Evolutionary conservation across 2,329 filamentous ascomycete genomes (phyloP), one percentile per base, ranked within the genome.

Genomic region (Ophioceras dolichostomum): DNA sequence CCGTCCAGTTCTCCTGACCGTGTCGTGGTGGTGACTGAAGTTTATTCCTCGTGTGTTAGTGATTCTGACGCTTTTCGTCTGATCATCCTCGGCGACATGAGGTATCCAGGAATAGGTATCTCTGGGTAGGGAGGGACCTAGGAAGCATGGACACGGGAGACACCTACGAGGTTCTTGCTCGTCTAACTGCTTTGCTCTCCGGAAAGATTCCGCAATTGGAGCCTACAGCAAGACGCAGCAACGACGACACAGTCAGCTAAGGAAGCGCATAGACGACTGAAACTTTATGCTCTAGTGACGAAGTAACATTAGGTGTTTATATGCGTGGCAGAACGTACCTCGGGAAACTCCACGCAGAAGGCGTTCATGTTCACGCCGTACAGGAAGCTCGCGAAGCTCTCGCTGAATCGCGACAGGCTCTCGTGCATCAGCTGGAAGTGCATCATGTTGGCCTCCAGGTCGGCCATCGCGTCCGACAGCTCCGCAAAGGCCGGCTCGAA

Each of bases 311-410:
- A 24, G 30, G n/a, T 16, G 29, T n/a, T n/a, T 27, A 35, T 9
- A 12, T 12, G 34, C 21, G 39, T 55, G 36, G 18, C n/a, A n/a
- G n/a, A n/a, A n/a, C n/a, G n/a, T 61, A 87, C 87, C 75, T 98
- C 91, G 0, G 87, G 84, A 46, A 95, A 98, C 57, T 98, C 91
- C 22, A 96, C 88, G 57, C 89, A 96, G 56, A 96, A 98, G 1
- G 91, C 91, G 58, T 95, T 96, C 88, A 98, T 95, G 54, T 96
- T 96, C 55, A 98, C 59, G 2, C 91, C 91, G 51, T 96, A 98
- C 32, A 98, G 62, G 51, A 98, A 96, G 48, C 82, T 86, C 1
- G 87, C 87, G 59, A 98, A 98, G 53, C 83, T 93, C 67, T 98
- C 91, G 58, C 81, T 89, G 60, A 98, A 98, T 19, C 91, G 76